Conservation (phyloP, 2,329 filamentous ascomycete species). For the Fusarium sp. region DNA sequence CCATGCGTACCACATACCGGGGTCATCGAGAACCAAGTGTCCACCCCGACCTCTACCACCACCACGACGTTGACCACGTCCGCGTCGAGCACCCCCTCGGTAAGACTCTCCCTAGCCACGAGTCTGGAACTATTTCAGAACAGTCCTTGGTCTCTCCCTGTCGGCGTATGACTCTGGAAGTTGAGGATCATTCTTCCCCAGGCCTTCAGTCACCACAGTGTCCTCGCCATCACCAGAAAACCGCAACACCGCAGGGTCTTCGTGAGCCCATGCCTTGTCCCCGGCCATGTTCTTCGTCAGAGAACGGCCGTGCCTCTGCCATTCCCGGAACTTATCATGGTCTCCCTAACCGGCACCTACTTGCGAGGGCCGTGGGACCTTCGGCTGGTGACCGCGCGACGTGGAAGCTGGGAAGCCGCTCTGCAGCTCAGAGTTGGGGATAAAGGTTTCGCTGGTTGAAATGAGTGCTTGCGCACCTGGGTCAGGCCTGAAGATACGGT, state of each 20-base stretch:
- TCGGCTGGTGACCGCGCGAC: neutral
- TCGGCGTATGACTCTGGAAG: neutral
- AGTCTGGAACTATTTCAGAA: neutral
- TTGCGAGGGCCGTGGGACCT: neutral
- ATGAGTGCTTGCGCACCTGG: neutral
- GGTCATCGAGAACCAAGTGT: neutral
- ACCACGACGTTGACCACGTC: neutral
- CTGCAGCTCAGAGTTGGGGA: no score
- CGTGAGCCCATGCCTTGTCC: neutral
- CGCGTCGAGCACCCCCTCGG: neutral
- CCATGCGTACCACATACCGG: neutral
- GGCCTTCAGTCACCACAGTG: neutral
- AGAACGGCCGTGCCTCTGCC: neutral
- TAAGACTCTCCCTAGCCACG: neutral
- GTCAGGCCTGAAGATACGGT: neutral
- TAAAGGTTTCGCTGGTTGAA: neutral
- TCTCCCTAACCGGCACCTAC: neutral
- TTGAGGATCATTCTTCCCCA: neutral
- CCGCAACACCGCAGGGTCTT: neutral
- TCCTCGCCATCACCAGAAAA: neutral
- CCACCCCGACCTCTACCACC: neutral
- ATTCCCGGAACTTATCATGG: neutral
- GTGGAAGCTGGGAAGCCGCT: neutral
- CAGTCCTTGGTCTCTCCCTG: neutral
- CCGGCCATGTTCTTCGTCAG: neutral